Evolutionary conservation across 176 grass and related monocot genomes (phyloP), one percentile per base, ranked within the genome.

Genomic region (Pontederia crassipes): DNA sequence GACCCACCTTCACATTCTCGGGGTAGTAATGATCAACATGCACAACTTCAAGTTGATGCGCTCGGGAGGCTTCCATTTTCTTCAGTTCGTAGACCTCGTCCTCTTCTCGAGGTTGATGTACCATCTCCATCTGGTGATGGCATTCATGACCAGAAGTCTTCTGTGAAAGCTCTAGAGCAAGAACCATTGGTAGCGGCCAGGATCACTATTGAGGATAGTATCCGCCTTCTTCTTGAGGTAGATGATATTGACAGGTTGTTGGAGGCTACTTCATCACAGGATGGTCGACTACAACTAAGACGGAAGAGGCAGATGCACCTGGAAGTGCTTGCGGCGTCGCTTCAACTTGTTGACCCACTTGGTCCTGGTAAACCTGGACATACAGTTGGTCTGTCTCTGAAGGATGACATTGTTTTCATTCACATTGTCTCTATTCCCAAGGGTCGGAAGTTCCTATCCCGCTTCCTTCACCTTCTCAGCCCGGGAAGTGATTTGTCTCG

Each of bases 381-480:
- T 75, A 80, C 84, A 65, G 76, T 74, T 75, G 87, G 84, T n/a
- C 84, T 89, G 55, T 82, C 72, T 32, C 54, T 72, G 11, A 93
- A 89, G 69, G 94, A 99, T 74, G 94, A 99, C 70, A 59, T 93
- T 77, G 69, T 89, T 71, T 99, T 99, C 71, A 88, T 89, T 81
- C 88, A 85, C 58, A 76, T 99, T 60, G 75, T 89, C 57, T 89
- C 88, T 78, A 82, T 99, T 58, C 60, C 94, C 49, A 99, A 99
- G 77, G 94, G 94, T 57, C 72, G 85, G 17, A 93, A 99, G 55
- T 68, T 99, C 67, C 55, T 99, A 56, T 69, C 80, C 52, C 79
- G 82, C 62, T 99, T 86, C 75, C 72, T 99, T 66, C 64, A 51
- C 54, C 87, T 89, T 78, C 85, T 93, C 58, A 72, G 76, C 45